Evolutionary conservation across 2,329 filamentous ascomycete genomes (phyloP), one percentile per base, ranked within the genome.

Genomic region (Colletotrichum melonis): DNA sequence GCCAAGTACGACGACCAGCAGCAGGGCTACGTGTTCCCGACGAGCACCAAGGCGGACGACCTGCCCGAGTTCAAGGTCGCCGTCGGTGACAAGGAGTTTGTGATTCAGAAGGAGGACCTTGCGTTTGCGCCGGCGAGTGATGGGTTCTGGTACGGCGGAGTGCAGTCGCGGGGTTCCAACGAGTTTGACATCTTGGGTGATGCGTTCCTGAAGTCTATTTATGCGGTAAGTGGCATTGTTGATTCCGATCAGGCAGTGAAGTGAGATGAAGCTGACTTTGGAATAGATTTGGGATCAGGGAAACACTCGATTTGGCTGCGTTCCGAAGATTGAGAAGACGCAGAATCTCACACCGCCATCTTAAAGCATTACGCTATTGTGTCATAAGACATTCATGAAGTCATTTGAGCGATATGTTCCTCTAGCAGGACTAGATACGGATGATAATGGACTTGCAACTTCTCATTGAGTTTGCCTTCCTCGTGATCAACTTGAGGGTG

Each of bases 21-120:
- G 56, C 77, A 77, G 38, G 78, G 76, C 5, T 79, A 76, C 66
- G 73, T 86, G 54, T 88, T 85, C 69, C 85, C 86, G 1, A 88
- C 86, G 76, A 79, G 79, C 60, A 74, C 81, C 2, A 73, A 66
- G 62, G 49, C 24, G 46, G 56, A 73, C 5, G 67, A 73, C 24
- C 28, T 88, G 56, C 87, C 87, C 7, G 86, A 88, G 75, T 80
- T 89, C 62, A 79, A 84, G 69, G 82, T 93, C 16, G 88, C 88
- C 26, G 86, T 92, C 32, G 91, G 90, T 38, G 86, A 87, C 72
- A 88, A 86, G 75, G 85, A 89, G 35, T 73, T 66, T 57, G 62
- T 54, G 19, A 65, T 73, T 46, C 71, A 73, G 30, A 71, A 71
- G 56, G 71, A 73, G 35, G 67, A 71, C 28, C 24, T 73, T 28